These are phyloP conservation scores for Mycosphaerella sp. DNA, from an alignment of 2,329 filamentous ascomycete genomes.

Conservation along the genomic window DNA sequence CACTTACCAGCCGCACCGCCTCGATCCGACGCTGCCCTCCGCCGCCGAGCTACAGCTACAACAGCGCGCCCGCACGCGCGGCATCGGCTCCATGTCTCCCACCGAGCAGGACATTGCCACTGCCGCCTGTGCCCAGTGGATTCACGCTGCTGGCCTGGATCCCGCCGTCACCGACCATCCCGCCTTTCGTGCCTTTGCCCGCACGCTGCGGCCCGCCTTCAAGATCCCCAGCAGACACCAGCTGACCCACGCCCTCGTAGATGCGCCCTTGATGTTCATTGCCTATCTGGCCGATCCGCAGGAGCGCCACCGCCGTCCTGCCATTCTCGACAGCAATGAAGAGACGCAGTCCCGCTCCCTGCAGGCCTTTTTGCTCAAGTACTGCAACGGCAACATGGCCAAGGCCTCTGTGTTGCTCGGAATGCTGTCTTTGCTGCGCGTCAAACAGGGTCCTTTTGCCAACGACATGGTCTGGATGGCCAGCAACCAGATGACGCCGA, in stretches of 20 bases:
- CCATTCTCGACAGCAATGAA: slow-evolving; percentile 23
- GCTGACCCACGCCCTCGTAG: slow-evolving; percentile 22
- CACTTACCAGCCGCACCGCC: slow-evolving; percentile 23
- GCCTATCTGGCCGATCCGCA: slow-evolving; percentile 23
- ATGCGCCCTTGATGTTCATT: slow-evolving; percentile 24
- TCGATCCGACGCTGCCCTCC: slow-evolving; percentile 22
- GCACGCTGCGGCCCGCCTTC: slow-evolving; percentile 21
- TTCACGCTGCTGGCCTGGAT: slow-evolving; percentile 18
- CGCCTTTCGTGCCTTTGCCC: slow-evolving; percentile 21
- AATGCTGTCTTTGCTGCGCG: slow-evolving; percentile 22
- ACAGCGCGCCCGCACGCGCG: slow-evolving; percentile 21
- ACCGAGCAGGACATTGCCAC: slow-evolving; percentile 23
- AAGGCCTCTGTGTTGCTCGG: slow-evolving; percentile 19
- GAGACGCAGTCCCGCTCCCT: slow-evolving; percentile 22
- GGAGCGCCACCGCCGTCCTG: slow-evolving; percentile 21
- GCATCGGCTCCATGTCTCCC: slow-evolving; percentile 22
- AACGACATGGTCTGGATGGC: slow-evolving; percentile 26
- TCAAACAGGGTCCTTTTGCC: slow-evolving; percentile 22
- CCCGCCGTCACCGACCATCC: slow-evolving; percentile 20
- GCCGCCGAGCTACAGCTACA: slow-evolving; percentile 23
- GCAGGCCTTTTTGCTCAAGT: slow-evolving; percentile 24
- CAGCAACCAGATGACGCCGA: slow-evolving; percentile 21
- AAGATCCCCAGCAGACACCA: slow-evolving; percentile 20
- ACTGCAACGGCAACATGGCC: slow-evolving; percentile 18
- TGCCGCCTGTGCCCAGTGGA: slow-evolving; percentile 23